These are phyloP conservation scores for Coemansia sp. DNA, from an alignment of 192 early-diverging fungal genomes.

Conservation along the genomic window DNA sequence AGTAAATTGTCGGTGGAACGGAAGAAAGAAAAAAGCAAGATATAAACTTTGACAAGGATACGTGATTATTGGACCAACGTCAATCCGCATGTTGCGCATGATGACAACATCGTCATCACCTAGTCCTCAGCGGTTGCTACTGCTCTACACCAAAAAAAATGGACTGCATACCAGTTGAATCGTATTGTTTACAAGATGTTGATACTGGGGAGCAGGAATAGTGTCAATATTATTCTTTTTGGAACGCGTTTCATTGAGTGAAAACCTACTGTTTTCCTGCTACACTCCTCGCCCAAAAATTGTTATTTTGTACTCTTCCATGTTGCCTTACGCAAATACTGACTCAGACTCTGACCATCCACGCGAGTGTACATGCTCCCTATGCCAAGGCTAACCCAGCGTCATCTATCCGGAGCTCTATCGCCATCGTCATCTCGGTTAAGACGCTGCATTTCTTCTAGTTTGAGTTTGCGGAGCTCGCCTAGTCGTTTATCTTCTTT, in stretches of 20 bases:
- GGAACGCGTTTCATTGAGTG: neutral
- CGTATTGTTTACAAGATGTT: neutral
- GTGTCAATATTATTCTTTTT: neutral
- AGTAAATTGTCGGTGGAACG: neutral
- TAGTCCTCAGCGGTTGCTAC: neutral
- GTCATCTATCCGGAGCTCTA: neutral
- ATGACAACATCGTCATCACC: neutral
- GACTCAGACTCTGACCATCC: constrained; percentile 7
- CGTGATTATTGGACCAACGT: neutral
- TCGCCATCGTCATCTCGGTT: constrained; percentile 7
- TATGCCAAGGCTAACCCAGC: constrained; percentile 14
- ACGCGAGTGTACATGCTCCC: constrained; percentile 24
- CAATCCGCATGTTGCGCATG: neutral
- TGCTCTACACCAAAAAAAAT: neutral
- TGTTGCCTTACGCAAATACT: neutral
- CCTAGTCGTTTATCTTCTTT: constrained; percentile 33
- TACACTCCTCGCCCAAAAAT: neutral
- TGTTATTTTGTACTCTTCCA: neutral
- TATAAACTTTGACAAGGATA: neutral
- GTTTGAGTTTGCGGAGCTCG: constrained; percentile 36
- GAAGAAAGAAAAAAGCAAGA: neutral
- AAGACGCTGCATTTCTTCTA: constrained; percentile 39
- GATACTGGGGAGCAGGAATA: neutral
- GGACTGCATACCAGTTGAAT: neutral
- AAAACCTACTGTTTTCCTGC: neutral